Evolutionary conservation across 257 asterid genomes (phyloP), one percentile per base, ranked within the genome.

Genomic region (Ajuga chamaepitys): DNA sequence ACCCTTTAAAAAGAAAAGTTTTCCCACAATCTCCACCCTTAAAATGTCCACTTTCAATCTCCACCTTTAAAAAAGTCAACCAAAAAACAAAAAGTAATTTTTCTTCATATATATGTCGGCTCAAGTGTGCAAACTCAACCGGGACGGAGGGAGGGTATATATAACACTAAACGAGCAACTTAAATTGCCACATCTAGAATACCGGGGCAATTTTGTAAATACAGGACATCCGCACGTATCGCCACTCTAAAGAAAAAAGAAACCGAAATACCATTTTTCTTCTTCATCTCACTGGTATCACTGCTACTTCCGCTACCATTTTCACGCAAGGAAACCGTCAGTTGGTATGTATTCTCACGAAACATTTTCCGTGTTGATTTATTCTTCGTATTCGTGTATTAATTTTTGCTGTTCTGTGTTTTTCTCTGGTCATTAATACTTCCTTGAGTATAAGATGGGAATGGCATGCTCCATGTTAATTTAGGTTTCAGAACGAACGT

Each of bases 141-240:
- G 34, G 34, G 34, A 28, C 34, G 34, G 34, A 28, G 2, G 34
- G 34, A 28, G 34, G 2, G 5, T 28, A 28, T 28, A 28, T n/a
- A n/a, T n/a, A n/a, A n/a, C n/a, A n/a, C n/a, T n/a, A n/a, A n/a
- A n/a, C n/a, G n/a, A n/a, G n/a, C n/a, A n/a, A n/a, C n/a, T n/a
- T n/a, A n/a, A n/a, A n/a, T n/a, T n/a, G n/a, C n/a, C n/a, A n/a
- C n/a, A n/a, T n/a, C n/a, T n/a, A n/a, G 37, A 41, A n/a, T 17
- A 32, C 38, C 6, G 59, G 79, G 75, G 66, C 46, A 69, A 58
- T 21, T 52, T 42, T 16, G 66, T 74, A 35, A 65, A 70, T 10
- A 28, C 16, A 25, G 12, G 32, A 21, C 26, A 67, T 24, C 11
- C 59, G 67, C 71, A 56, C 70, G 70, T 53, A 64, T 34, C 68